A percentile compares a stretch with the other conserved stretches of the same genome.
These are phyloP conservation scores for Termitomyces sp. DNA, from an alignment of 768 basidiomycete species.

Conservation along the genomic window DNA sequence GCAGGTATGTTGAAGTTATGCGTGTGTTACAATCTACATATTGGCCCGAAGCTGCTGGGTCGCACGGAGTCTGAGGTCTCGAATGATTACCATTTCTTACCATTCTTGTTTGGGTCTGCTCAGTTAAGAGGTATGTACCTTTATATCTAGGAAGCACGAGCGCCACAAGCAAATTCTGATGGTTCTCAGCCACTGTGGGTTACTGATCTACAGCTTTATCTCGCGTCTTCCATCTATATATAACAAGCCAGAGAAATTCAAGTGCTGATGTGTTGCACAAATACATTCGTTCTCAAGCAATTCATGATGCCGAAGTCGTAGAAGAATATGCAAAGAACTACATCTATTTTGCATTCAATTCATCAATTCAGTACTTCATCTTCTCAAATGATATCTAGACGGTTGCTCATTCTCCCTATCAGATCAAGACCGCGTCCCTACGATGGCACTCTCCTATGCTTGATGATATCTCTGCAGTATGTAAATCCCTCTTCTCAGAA, in stretches of 20 bases:
- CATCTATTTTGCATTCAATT: constrained; percentile 96
- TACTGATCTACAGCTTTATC: no score
- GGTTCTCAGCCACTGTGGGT: background rate
- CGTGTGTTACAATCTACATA: constrained; percentile 87
- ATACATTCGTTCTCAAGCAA: constrained; percentile 86
- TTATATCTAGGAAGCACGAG: no score
- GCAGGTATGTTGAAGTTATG: constrained; percentile 75
- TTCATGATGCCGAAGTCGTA: constrained; percentile 87
- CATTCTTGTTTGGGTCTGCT: constrained; percentile 83
- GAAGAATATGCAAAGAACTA: constrained; percentile 91
- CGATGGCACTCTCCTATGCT: constrained; percentile 99
- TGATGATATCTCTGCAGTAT: constrained; percentile 89
- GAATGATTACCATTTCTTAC: constrained; percentile 97
- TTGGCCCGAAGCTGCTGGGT: constrained; percentile 98
- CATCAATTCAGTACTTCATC: constrained; percentile 77
- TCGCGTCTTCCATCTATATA: no score
- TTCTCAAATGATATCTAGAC: background rate
- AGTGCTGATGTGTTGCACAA: constrained; percentile 47
- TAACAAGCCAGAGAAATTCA: background rate
- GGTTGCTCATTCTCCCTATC: background rate
- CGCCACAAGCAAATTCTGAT: background rate
- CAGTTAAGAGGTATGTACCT: constrained; percentile 57
- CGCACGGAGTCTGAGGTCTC: constrained; percentile 96
- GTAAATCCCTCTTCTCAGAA: constrained; percentile 12
- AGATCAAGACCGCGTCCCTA: constrained; percentile 95